Conservation (phyloP, 179 eudicot species). For the Heliamphora pulchella region DNA sequence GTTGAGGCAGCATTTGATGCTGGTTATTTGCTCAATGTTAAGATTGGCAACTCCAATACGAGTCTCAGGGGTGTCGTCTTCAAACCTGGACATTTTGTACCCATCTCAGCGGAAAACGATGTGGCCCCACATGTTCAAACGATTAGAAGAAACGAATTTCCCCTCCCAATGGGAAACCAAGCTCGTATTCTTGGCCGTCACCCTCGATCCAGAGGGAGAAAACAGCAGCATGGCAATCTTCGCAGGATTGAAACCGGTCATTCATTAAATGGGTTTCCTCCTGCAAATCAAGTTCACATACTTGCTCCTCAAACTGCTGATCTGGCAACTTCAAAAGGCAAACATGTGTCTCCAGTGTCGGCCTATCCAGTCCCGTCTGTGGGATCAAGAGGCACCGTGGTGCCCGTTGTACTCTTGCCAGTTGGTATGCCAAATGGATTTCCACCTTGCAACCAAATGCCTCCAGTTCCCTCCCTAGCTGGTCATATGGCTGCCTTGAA, state of each 20-base stretch:
- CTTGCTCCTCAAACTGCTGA: conserved; percentile 14
- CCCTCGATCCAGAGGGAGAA: conserved; percentile 33
- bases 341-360: conserved; percentile 26
- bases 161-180: conserved; percentile 38
- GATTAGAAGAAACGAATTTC: conserved; percentile 61
- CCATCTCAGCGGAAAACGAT: conserved; percentile 72
- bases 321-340: conserved; percentile 26
- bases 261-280: conserved; percentile 34
- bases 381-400: conserved; percentile 58
- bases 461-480: conserved; percentile 35
- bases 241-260: conserved; percentile 7
- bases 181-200: conserved; percentile 25
- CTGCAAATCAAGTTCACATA: conserved; percentile 18
- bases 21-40: conserved; percentile 69
- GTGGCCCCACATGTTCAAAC: conserved; percentile 70
- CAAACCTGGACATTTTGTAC: conserved; percentile 80
- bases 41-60: conserved; percentile 59
- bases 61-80: conserved; percentile 77
- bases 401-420: conserved; percentile 68
- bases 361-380: conserved; percentile 35
- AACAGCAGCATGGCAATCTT: conserved; percentile 24
- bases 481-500: conserved; percentile 43
- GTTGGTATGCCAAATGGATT: conserved; percentile 39
- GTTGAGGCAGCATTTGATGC: conserved; percentile 75
- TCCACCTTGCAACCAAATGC: conserved; percentile 32